phyloP scores from a whole-genome alignment of 202 grass and related monocot genomes.

The Setaria viridis region DNA sequence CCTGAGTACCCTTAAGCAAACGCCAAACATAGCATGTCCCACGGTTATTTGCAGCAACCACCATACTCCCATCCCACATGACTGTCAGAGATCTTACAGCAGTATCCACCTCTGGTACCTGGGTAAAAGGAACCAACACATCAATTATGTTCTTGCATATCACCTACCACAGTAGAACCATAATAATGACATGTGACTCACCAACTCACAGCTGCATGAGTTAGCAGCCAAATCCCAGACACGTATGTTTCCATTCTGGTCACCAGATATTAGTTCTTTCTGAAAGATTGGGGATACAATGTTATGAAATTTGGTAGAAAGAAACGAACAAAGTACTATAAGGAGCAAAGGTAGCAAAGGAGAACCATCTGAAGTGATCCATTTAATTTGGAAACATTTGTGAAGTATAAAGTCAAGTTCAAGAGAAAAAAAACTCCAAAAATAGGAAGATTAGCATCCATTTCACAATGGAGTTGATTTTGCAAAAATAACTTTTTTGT shows the following conservation, averaged over 20 bases:
- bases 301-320: constrained; percentile 23
- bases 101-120: constrained; percentile 94
- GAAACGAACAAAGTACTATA: constrained; percentile 7
- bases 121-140: constrained; percentile 35
- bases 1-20: constrained; percentile 88
- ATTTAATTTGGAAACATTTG: too few species aligned
- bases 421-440: too few species aligned
- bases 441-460: not conserved
- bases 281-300: constrained; percentile 48
- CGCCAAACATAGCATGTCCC: constrained; percentile 99
- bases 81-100: constrained; percentile 98
- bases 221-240: constrained; percentile 98
- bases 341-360: not conserved
- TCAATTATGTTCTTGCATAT: constrained; percentile 26
- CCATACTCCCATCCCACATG: constrained; percentile 99
- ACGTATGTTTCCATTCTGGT: constrained; percentile 98
- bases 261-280: constrained; percentile 98
- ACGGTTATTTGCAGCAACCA: constrained; percentile 95
- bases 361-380: not conserved
- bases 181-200: constrained; percentile 47
- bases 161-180: not conserved
- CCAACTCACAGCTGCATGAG: constrained; percentile 97
- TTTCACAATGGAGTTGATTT: not conserved
- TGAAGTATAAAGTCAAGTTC: too few species aligned
- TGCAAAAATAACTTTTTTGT: not conserved